Evolutionary conservation across 106 monocot species (phyloP).

Genomic region (Triglochin maritima): DNA sequence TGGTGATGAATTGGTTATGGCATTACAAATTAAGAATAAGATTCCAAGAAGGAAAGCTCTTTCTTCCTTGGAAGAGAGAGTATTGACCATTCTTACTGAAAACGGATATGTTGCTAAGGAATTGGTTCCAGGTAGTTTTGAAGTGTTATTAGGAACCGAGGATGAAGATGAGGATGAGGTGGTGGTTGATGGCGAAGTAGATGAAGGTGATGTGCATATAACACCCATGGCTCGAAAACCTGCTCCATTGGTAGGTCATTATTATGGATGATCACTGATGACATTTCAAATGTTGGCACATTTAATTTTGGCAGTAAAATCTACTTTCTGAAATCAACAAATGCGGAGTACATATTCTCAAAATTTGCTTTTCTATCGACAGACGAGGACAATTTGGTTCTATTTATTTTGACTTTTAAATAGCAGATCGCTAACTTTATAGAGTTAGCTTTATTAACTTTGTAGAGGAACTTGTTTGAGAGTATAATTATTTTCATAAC

Average conservation of each 20-base stretch:
- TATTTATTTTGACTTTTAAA: too few species aligned
- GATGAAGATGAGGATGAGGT: constrained; percentile 95
- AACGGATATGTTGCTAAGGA: constrained; percentile 71
- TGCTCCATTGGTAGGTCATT: constrained; percentile 40
- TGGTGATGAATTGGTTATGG: constrained; percentile 69
- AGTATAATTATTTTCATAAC: too few species aligned
- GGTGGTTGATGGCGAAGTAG: constrained; percentile 88
- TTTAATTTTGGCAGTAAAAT: too few species aligned
- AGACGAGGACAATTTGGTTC: too few species aligned
- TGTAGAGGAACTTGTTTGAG: too few species aligned
- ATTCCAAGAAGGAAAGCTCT: constrained; percentile 88
- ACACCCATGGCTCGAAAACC: constrained; percentile 58
- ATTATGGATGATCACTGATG: background rate
- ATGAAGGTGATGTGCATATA: constrained; percentile 98
- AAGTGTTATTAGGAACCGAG: constrained; percentile 34
- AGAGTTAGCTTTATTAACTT: too few species aligned
- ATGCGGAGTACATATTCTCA: too few species aligned
- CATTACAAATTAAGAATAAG: constrained; percentile 85
- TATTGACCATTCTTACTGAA: constrained; percentile 74
- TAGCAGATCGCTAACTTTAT: too few species aligned
- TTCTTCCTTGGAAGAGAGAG: constrained; percentile 73
- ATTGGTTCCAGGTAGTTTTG: constrained; percentile 22
- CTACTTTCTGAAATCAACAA: too few species aligned
- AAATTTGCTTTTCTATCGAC: too few species aligned
- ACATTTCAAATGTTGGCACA: background rate